Conservation (phyloP, 805 yeast species). For the Lachancea meyersii region DNA sequence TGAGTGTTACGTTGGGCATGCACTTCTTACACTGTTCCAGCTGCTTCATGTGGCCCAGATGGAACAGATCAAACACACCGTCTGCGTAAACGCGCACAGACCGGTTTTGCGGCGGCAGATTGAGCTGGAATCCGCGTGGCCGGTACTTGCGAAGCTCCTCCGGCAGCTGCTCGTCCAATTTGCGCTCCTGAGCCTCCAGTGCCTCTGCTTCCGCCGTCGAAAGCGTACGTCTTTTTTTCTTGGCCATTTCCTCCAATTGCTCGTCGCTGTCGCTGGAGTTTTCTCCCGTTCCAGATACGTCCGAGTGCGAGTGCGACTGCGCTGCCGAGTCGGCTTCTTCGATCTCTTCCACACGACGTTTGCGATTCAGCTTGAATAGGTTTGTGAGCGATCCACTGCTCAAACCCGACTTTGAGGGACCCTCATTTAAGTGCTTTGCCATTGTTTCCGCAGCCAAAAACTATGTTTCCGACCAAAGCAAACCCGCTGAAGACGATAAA, state of each 20-base stretch:
- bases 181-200: conserved; percentile 42
- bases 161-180: conserved; percentile 59
- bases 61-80: conserved; percentile 95
- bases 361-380: conserved; percentile 28
- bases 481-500: background rate
- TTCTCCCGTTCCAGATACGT: conserved; percentile 6
- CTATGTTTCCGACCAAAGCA: background rate
- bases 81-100: conserved; percentile 95
- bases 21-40: conserved; percentile 94
- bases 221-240: conserved; percentile 1
- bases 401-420: conserved; percentile 25
- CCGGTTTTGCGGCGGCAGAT: conserved; percentile 76
- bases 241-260: conserved; percentile 4
- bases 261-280: conserved; percentile 7
- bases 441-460: background rate
- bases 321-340: conserved; percentile 19
- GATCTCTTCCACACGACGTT: conserved; percentile 18
- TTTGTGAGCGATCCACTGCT: conserved; percentile 31
- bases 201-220: conserved; percentile 7
- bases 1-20: conserved; percentile 73
- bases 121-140: conserved; percentile 72
- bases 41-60: conserved; percentile 96
- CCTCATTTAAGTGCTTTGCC: conserved; percentile 8
- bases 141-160: conserved; percentile 68
- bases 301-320: conserved; percentile 3